Conservation (phyloP, 495 filamentous ascomycete species). For the Neurospora sp. region DNA sequence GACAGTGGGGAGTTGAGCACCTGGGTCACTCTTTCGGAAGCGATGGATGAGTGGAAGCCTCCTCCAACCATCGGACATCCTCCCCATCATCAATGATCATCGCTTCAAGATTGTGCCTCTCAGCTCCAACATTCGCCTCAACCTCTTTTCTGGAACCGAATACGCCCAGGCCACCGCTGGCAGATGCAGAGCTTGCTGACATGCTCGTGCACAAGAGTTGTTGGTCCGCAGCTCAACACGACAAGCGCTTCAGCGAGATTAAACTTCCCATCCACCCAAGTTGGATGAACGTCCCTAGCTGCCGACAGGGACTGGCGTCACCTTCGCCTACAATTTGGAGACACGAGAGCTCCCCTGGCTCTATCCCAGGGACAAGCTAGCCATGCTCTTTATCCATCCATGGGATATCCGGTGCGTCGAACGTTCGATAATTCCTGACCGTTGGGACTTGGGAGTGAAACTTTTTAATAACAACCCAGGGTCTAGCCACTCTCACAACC, state of each 20-base stretch:
- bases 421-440: neutral
- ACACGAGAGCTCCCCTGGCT: neutral
- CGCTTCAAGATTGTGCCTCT: neutral
- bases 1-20: neutral
- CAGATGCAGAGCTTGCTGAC: neutral
- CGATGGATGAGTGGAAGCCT: neutral
- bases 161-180: neutral
- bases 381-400: neutral
- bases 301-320: neutral
- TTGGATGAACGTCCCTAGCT: neutral
- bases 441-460: neutral
- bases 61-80: neutral
- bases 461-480: neutral
- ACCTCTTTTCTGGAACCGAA: neutral
- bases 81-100: neutral
- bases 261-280: neutral
- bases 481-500: neutral
- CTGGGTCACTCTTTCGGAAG: neutral
- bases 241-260: neutral
- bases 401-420: neutral
- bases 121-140: neutral
- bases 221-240: neutral
- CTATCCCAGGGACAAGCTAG: neutral
- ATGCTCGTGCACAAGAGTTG: neutral
- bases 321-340: neutral